These are phyloP conservation scores for Linnemannia schmuckeri DNA, from an alignment of 192 early-diverging fungal genomes.

Conservation along the genomic window DNA sequence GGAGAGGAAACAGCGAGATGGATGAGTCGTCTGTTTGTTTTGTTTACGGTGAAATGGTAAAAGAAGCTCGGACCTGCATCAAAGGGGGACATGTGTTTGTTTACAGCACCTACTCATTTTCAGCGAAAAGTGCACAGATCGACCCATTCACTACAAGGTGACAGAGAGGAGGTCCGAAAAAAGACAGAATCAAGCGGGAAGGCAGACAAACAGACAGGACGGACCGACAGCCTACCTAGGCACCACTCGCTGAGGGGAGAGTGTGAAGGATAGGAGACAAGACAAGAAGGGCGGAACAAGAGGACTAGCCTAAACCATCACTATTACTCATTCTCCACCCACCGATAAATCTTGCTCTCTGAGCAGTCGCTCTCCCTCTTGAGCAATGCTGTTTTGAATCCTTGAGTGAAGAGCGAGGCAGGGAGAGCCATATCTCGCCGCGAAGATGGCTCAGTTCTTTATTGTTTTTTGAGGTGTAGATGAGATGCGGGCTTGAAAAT, in stretches of 20 bases:
- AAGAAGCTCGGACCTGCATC: slow-evolving; percentile 1
- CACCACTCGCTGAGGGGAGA: background rate
- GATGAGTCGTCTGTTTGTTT: background rate
- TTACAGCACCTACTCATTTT: background rate
- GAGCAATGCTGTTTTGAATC: background rate
- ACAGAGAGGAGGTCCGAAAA: no score
- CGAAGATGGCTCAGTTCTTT: background rate
- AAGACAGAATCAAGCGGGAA: no score
- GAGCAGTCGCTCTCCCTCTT: background rate
- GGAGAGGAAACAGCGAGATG: background rate
- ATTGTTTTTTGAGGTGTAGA: background rate
- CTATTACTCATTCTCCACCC: background rate
- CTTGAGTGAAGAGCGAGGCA: background rate
- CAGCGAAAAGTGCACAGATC: background rate
- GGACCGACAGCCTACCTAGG: background rate
- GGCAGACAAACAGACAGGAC: background rate
- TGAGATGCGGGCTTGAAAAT: background rate
- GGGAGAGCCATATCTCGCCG: background rate
- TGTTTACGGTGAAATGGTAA: background rate
- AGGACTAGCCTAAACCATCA: background rate
- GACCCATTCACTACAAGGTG: background rate
- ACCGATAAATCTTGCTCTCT: background rate
- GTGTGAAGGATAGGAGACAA: background rate
- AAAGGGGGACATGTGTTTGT: background rate
- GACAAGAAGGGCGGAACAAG: background rate